Evolutionary conservation across 371 early-diverging fungal genomes (phyloP), one percentile per base, ranked within the genome.

Genomic region (Hamiltosporidium tvaerminnensis): DNA sequence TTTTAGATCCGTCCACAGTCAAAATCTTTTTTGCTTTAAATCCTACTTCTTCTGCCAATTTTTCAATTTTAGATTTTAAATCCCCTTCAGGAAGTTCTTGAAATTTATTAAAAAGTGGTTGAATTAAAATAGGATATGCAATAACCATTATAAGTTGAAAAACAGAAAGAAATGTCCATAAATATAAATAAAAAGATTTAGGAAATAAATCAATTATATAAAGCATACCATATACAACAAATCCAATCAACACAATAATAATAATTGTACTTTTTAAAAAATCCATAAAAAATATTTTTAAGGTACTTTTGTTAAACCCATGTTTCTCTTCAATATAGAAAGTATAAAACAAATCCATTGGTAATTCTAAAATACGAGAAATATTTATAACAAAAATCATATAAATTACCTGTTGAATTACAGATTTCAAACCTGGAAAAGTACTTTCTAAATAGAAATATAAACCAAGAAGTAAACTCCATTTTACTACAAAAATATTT

Each of bases 101-200:
- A 61, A 92, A 85, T 66, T 87, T 93, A 84, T 94, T 96, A 82
- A 93, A 96, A 63, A 93, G 76, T 16, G 95, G 95, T 67, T 91
- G 91, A 69, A 96, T 93, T 44, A 87, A 73, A 1, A 88, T 89
- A 9, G 96, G 96, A 74, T 85, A 93, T 57, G 92, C 82, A 32
- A 87, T 82, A 41, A 92, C 84, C 74, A 89, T 81, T 52, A 90
- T 75, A 57, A 94, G 75, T 79, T 90, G 90, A 78, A 92, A 86
- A 0, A 80, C 76, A 16, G 91, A 86, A 85, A 87, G 80, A 70
- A 88, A 85, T 5, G 83, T 62, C 88, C 88, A 90, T 10, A 88
- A 82, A 71, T 90, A 90, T 61, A 88, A 77, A 73, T 83, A 87
- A 75, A 93, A 91, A 63, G 80, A 82, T 16, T 83, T 81, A 7